A percentile compares a stretch with the other conserved stretches of the same genome.
phyloP scores from a whole-genome alignment of 192 early-diverging fungal genomes.

The Entophlyctis luteolus region DNA sequence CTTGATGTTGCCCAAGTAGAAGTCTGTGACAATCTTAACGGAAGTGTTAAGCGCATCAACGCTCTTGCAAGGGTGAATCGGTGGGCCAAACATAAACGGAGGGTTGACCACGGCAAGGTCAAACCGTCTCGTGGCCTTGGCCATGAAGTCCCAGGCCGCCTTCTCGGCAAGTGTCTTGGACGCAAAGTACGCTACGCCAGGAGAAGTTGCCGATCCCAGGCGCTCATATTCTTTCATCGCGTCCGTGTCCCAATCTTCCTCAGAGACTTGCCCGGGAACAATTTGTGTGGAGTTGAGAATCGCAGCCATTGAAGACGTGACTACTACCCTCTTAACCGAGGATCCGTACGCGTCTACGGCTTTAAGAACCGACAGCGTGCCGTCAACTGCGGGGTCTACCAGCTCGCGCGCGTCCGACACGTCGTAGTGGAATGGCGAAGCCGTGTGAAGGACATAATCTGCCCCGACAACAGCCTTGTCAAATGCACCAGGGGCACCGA shows the following conservation, averaged over 20 bases:
- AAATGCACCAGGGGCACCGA: slow-evolving; percentile 30
- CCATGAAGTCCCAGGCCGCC: slow-evolving; percentile 35
- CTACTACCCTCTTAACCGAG: slow-evolving; percentile 40
- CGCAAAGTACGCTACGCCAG: slow-evolving; percentile 21
- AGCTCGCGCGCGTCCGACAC: slow-evolving; percentile 31
- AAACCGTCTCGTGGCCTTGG: neutral
- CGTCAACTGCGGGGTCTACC: slow-evolving; percentile 44
- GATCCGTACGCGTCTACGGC: slow-evolving; percentile 19
- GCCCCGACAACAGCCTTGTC: slow-evolving; percentile 39
- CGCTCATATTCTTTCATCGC: slow-evolving; percentile 8
- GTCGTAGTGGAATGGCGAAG: slow-evolving; percentile 33
- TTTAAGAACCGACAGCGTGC: slow-evolving; percentile 41
- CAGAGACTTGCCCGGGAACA: slow-evolving; percentile 18
- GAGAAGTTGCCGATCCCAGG: slow-evolving; percentile 5
- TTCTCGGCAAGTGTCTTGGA: slow-evolving; percentile 33
- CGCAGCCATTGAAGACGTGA: slow-evolving; percentile 44
- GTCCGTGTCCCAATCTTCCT: slow-evolving; percentile 31
- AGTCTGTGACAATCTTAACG: slow-evolving; percentile 1
- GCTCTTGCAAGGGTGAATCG: neutral
- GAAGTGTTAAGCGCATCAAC: slow-evolving; percentile 13
- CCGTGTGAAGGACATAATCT: slow-evolving; percentile 40
- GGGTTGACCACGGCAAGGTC: slow-evolving; percentile 31
- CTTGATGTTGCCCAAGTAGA: neutral
- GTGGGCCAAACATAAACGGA: slow-evolving; percentile 26
- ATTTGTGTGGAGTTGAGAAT: slow-evolving; percentile 9